phyloP scores from a whole-genome alignment of 371 early-diverging fungal genomes.

The Mucor irregularis region DNA sequence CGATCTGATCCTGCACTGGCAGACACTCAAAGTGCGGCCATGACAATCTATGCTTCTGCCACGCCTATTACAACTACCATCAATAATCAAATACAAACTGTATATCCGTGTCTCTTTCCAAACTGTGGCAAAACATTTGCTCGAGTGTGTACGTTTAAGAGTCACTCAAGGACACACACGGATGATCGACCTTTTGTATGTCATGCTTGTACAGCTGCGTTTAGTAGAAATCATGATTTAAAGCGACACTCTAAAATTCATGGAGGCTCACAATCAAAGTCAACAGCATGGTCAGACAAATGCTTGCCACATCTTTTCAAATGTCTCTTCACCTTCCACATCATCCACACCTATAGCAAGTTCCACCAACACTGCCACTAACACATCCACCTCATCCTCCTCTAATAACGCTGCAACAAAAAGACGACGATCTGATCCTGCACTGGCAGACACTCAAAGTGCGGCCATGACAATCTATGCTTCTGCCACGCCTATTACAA shows the following conservation, averaged over 20 bases:
- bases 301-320: too few species aligned
- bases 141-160: conserved; percentile 76
- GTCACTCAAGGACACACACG: conserved; percentile 80
- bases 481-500: conserved; percentile 49
- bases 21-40: conserved; percentile 49
- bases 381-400: conserved; percentile 1
- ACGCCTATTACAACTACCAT: conserved; percentile 51
- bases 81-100: conserved; percentile 52
- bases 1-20: conserved; percentile 50
- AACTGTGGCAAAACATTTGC: conserved; percentile 77
- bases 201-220: conserved; percentile 69
- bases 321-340: conserved; percentile 1
- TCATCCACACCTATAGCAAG: not conserved
- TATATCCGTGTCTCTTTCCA: conserved; percentile 66
- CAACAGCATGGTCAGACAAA: not conserved
- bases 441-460: conserved; percentile 48
- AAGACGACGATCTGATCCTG: conserved; percentile 49
- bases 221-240: conserved; percentile 86
- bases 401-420: conserved; percentile 16
- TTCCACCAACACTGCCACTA: conserved; percentile 4
- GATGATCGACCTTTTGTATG: conserved; percentile 82
- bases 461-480: conserved; percentile 54
- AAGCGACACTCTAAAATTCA: conserved; percentile 88
- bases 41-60: conserved; percentile 51
- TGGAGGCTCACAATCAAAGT: conserved; percentile 51